These are phyloP conservation scores for Aureococcus anophagefferens DNA, from an alignment of 108 stramenopile species.

Conservation along the genomic window DNA sequence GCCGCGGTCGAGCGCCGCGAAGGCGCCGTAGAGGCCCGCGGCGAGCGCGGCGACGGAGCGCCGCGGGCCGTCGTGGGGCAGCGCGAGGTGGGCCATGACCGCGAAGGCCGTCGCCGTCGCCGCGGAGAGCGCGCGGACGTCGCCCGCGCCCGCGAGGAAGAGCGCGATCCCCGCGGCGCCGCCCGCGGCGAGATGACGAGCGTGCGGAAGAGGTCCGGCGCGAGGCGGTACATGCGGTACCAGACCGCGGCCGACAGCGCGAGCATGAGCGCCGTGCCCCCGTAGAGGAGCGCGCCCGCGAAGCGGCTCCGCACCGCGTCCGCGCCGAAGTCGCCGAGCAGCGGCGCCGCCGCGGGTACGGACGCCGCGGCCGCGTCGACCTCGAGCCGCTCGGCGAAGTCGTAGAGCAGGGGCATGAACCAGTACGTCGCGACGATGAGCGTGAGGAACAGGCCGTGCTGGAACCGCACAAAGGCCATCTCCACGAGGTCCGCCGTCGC, in stretches of 20 bases:
- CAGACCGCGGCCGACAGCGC: background rate
- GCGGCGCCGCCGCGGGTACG: too few relatives aligned
- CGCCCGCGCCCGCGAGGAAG: background rate
- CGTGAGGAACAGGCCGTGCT: background rate
- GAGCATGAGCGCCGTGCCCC: background rate
- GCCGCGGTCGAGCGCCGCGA: too few relatives aligned
- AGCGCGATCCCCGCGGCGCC: background rate
- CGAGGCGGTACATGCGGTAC: background rate
- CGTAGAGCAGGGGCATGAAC: background rate
- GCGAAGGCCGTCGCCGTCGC: too few relatives aligned
- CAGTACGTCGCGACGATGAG: background rate
- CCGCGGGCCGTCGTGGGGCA: too few relatives aligned
- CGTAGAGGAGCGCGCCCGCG: background rate
- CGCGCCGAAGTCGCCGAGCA: background rate
- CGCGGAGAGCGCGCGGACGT: too few relatives aligned
- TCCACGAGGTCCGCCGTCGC: background rate
- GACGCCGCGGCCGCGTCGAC: background rate
- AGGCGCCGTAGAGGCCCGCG: too few relatives aligned
- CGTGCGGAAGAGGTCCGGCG: background rate
- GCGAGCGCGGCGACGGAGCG: too few relatives aligned
- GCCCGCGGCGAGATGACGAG: background rate
- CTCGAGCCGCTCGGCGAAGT: background rate
- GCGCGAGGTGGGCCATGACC: too few relatives aligned
- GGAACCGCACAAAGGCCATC: background rate
- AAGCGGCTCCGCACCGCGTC: background rate